phyloP scores from a whole-genome alignment of 768 basidiomycete genomes.

The Jaapia argillacea region DNA sequence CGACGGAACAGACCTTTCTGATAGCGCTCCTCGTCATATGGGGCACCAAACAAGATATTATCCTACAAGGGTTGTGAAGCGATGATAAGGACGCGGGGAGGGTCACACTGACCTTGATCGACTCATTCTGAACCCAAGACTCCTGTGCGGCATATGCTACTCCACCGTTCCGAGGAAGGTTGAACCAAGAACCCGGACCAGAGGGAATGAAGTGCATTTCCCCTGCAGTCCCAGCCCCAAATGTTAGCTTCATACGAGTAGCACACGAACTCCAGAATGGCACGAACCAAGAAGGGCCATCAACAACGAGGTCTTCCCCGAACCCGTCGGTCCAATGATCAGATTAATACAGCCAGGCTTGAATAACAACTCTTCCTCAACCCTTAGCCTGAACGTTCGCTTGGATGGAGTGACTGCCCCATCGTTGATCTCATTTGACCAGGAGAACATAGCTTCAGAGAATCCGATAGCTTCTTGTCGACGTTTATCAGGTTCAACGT shows the following conservation, averaged over 20 bases:
- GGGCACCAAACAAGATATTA: slow-evolving; percentile 19
- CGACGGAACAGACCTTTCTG: slow-evolving; percentile 9
- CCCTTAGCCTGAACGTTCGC: slow-evolving; percentile 37
- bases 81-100: neutral
- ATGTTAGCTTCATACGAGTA: too few relatives aligned
- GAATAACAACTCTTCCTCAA: slow-evolving; percentile 48
- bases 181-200: slow-evolving; percentile 49
- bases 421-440: slow-evolving; percentile 30
- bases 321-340: slow-evolving; percentile 47
- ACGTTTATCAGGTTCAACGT: neutral
- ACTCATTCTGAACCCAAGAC: slow-evolving; percentile 79
- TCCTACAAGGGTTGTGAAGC: slow-evolving; percentile 4
- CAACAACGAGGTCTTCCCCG: slow-evolving; percentile 54
- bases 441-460: slow-evolving; percentile 42
- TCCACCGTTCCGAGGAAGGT: slow-evolving; percentile 56
- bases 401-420: slow-evolving; percentile 29
- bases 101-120: slow-evolving; percentile 38
- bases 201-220: slow-evolving; percentile 58
- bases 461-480: slow-evolving; percentile 34
- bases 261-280: too few relatives aligned
- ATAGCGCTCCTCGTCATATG: slow-evolving; percentile 18
- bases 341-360: slow-evolving; percentile 42
- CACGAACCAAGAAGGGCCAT: slow-evolving; percentile 46
- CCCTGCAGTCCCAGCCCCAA: slow-evolving; percentile 15
- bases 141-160: slow-evolving; percentile 80